phyloP scores from a whole-genome alignment of 352 stramenopile species.

The Phytophthora nicotianae region DNA sequence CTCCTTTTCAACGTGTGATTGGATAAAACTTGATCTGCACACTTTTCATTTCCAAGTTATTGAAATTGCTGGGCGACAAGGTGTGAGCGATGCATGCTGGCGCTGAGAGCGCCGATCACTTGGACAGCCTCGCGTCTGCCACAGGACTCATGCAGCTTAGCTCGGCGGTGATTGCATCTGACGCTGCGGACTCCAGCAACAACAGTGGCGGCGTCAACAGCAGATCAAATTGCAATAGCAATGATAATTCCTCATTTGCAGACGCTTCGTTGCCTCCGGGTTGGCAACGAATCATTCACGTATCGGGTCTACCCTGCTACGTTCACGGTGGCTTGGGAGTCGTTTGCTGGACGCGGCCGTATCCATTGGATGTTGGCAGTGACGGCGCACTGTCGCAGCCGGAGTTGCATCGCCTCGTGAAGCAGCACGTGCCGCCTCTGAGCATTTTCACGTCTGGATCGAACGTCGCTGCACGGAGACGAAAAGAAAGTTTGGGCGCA shows the following conservation, averaged over 20 bases:
- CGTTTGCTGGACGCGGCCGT: constrained; percentile 78
- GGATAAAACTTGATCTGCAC: not conserved
- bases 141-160: constrained; percentile 61
- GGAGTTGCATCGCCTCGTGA: constrained; percentile 51
- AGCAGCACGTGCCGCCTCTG: constrained; percentile 68
- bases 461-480: constrained; percentile 4
- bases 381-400: constrained; percentile 29
- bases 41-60: not conserved
- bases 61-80: constrained; percentile 1
- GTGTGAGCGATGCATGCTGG: constrained; percentile 27
- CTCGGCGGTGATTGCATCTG: constrained; percentile 38
- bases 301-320: constrained; percentile 74
- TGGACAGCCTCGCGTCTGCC: constrained; percentile 41
- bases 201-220: constrained; percentile 6
- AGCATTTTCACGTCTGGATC: constrained; percentile 59
- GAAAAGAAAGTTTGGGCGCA: constrained; percentile 6
- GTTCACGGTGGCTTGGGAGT: constrained; percentile 57
- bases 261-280: constrained; percentile 56
- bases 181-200: constrained; percentile 1
- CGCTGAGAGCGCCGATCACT: constrained; percentile 10
- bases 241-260: constrained; percentile 3
- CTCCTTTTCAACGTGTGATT: not conserved
- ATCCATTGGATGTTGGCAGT: constrained; percentile 47
- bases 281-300: constrained; percentile 68
- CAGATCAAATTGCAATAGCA: constrained; percentile 2